Conservation (phyloP, 2,329 filamentous ascomycete genomes). For the Trichoderma oligosporum region DNA sequence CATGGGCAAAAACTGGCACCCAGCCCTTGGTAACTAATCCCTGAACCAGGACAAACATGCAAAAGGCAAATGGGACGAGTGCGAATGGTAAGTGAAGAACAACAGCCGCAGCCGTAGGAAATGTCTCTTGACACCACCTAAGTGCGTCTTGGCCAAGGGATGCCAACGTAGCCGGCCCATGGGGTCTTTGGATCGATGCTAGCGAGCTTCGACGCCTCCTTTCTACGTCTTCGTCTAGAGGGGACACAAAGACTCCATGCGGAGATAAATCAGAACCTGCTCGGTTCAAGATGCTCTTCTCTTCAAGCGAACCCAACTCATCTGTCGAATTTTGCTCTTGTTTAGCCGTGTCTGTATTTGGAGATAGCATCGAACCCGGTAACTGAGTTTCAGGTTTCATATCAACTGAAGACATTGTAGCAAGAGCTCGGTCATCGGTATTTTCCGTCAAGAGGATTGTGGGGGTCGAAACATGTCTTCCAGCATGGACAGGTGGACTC, state of each 20-base stretch:
- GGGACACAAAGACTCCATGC: neutral
- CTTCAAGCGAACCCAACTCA: slow-evolving; percentile 16
- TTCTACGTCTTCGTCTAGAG: neutral
- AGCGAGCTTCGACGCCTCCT: neutral
- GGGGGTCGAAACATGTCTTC: slow-evolving; percentile 6
- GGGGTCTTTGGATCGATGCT: slow-evolving; percentile 15
- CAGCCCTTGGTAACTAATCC: slow-evolving; percentile 69
- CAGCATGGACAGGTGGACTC: neutral
- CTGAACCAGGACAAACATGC: slow-evolving; percentile 73
- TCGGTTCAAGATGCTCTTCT: slow-evolving; percentile 5
- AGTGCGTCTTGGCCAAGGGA: slow-evolving; percentile 46
- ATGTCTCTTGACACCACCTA: slow-evolving; percentile 64
- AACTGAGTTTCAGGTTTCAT: neutral
- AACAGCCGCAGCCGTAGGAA: slow-evolving; percentile 65
- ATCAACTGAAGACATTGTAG: neutral
- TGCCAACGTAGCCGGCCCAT: slow-evolving; percentile 45
- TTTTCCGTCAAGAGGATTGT: slow-evolving; percentile 23
- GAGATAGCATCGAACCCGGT: neutral
- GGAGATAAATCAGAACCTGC: neutral
- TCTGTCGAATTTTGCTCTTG: neutral
- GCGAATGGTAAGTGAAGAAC: slow-evolving; percentile 62
- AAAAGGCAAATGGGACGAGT: slow-evolving; percentile 66
- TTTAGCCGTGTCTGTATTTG: neutral
- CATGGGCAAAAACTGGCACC: slow-evolving; percentile 68
- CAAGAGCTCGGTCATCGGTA: slow-evolving; percentile 19